Evolutionary conservation across 2,329 filamentous ascomycete species (phyloP), one percentile per base, ranked within the genome.

Genomic region (Claviceps sp.): DNA sequence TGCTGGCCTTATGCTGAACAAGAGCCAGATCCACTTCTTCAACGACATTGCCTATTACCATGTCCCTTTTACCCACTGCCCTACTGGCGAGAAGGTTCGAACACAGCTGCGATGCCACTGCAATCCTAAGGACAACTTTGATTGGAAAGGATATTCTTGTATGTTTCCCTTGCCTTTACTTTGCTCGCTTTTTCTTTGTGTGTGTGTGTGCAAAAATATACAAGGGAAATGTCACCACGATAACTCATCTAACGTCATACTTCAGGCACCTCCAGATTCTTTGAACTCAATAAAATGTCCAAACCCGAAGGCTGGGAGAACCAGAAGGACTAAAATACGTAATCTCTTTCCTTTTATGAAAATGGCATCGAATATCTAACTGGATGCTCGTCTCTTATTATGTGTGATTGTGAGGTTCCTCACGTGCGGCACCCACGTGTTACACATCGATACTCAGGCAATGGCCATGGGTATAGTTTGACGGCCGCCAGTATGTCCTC

Each of bases 111-210:
- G 87, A 66, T 98, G 93, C 70, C 85, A 90, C 69, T 98, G 93
- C 73, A 89, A 98, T 64, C 91, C 93, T 7, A 84, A 85, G 63
- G 87, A 97, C 55, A 98, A 98, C 74, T 98, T 98, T 75, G 93
- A 98, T 71, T 98, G 94, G 94, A 96, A 95, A 70, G 87, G 87
- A 50, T 97, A 96, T 68, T 95, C 89, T 67, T 97, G 90, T 94
- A 80, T 75, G 87, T 55, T 34, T 2, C 5, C 7, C 13, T 24
- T 24, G 3, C 6, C 22, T 19, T 10, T 26, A 3, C 16, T 13
- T 44, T 22, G 10, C 6, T 7, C 34, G 34, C 38, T 22, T 19
- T 22, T 53, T 10, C 30, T 34, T 34, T 34, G 30, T 11, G 30
- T 34, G 30, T 11, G 30, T 11, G 30, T 34, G 10, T 34, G 30